These are phyloP conservation scores for Cutaneotrichosporon sp. DNA, from an alignment of 1,284 basidiomycete genomes.

Conservation along the genomic window DNA sequence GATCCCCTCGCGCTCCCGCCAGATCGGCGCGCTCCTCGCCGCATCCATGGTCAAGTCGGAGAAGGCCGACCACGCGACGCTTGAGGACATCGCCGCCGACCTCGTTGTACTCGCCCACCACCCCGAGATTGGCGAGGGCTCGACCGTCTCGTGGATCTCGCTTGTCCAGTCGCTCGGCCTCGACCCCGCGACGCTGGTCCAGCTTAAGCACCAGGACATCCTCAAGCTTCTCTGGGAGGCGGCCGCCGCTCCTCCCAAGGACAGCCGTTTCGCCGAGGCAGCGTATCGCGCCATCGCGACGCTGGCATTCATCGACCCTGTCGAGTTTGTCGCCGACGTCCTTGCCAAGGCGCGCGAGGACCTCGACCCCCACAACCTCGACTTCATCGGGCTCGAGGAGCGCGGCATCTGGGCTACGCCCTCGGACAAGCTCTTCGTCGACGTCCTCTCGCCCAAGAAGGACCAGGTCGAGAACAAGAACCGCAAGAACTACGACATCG, in stretches of 20 bases:
- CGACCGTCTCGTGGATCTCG: slow-evolving; percentile 78
- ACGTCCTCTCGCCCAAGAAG: slow-evolving; percentile 69
- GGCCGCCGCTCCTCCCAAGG: slow-evolving; percentile 26
- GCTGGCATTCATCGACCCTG: slow-evolving; percentile 74
- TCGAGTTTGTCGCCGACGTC: slow-evolving; percentile 66
- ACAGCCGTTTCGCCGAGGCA: slow-evolving; percentile 56
- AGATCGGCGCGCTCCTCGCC: slow-evolving; percentile 42
- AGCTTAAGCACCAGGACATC: slow-evolving; percentile 38
- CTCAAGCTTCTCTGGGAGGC: slow-evolving; percentile 43
- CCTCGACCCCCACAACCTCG: slow-evolving; percentile 62
- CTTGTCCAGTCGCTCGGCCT: slow-evolving; percentile 67
- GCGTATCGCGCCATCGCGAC: slow-evolving; percentile 74
- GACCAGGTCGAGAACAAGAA: slow-evolving; percentile 63
- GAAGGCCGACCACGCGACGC: slow-evolving; percentile 25
- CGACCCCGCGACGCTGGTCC: slow-evolving; percentile 63
- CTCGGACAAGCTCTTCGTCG: slow-evolving; percentile 72
- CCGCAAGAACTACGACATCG: slow-evolving; percentile 81
- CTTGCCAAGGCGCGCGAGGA: slow-evolving; percentile 66
- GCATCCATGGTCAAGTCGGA: slow-evolving; percentile 20
- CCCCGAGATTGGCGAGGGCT: slow-evolving; percentile 63
- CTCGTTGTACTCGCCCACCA: slow-evolving; percentile 75
- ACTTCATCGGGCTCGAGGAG: slow-evolving; percentile 69
- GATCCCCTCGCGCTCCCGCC: slow-evolving; percentile 33
- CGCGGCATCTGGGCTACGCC: slow-evolving; percentile 82
- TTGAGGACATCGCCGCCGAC: slow-evolving; percentile 54